A percentile compares a stretch with the other conserved stretches of the same genome.
phyloP scores from a whole-genome alignment of 2,329 filamentous ascomycete species.

The Botrytis fabae region DNA sequence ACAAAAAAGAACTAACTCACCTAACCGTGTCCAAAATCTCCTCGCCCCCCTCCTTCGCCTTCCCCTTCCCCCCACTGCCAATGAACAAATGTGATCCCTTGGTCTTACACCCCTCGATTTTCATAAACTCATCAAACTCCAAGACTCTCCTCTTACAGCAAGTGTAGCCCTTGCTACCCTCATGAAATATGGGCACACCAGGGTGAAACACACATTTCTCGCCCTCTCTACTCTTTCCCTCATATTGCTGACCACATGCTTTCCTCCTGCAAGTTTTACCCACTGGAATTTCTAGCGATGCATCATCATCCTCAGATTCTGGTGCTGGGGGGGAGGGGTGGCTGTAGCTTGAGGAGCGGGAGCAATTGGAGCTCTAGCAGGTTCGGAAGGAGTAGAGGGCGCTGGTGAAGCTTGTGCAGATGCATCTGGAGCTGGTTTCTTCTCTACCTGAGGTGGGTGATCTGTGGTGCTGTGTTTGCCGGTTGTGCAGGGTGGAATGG shows the following conservation, averaged over 20 bases:
- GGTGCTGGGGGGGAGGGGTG: slow-evolving; percentile 60
- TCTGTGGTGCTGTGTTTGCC: slow-evolving; percentile 92
- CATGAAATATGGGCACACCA: slow-evolving; percentile 89
- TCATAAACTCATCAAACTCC: slow-evolving; percentile 98
- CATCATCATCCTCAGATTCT: slow-evolving; percentile 87
- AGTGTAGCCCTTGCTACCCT: slow-evolving; percentile 95
- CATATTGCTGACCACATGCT: slow-evolving; percentile 69
- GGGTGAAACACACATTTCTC: slow-evolving; percentile 89
- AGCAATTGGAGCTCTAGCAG: slow-evolving; percentile 42
- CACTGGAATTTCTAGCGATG: slow-evolving; percentile 68
- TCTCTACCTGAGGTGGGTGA: slow-evolving; percentile 59
- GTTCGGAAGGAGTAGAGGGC: neutral
- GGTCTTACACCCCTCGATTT: slow-evolving; percentile 85
- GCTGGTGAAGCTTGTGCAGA: slow-evolving; percentile 43
- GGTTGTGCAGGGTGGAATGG: slow-evolving; percentile 86
- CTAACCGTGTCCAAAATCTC: slow-evolving; percentile 77
- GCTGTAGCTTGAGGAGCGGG: slow-evolving; percentile 46
- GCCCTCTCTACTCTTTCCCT: slow-evolving; percentile 58
- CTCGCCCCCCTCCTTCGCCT: slow-evolving; percentile 61
- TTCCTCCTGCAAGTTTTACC: slow-evolving; percentile 76
- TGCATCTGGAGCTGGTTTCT: slow-evolving; percentile 48
- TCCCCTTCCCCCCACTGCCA: slow-evolving; percentile 70
- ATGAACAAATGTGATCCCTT: slow-evolving; percentile 84
- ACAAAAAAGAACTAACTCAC: slow-evolving; percentile 47
- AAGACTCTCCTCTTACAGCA: slow-evolving; percentile 95